Evolutionary conservation across 352 stramenopile genomes (phyloP), one percentile per base, ranked within the genome.

Genomic region (Phytopythium chamaehyphon): DNA sequence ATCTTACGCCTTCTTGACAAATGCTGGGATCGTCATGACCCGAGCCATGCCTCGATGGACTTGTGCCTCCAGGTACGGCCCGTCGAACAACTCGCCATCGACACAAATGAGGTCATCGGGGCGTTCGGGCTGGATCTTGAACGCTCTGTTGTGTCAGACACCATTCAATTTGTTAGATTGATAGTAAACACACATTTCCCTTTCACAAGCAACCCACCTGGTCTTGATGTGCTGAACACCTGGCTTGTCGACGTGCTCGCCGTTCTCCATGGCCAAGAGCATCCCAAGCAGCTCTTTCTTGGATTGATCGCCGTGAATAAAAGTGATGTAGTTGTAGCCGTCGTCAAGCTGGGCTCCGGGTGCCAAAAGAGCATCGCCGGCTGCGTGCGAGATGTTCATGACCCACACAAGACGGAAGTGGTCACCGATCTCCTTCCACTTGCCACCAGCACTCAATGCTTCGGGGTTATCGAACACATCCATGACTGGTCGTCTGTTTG

Each of bases 381-480:
- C 61, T 3, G 73, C 70, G 57, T 88, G 75, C 19, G 69, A 70
- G 15, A 83, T 71, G 51, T 84, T 88, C 60, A 84, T 85, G 26
- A 68, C 54, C 81, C 81, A 91, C 1, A 88, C 57, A 16, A 89
- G 58, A 15, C 59, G 63, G 51, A 90, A 91, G 23, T 64, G 53
- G 39, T 72, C 62, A 18, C 48, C 56, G 14, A 89, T 61, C 39
- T 84, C 65, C 60, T 70, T 78, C 73, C 63, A 85, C 19, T 61
- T 71, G 0, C 64, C 62, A 9, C 47, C 35, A 2, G 47, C 28
- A 6, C 31, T 44, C 33, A 53, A 16, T 9, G 22, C 31, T 3
- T 55, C 49, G 2, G 49, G 40, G 38, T 51, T 44, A 18, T 61
- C 61, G 18, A 87, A 74, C 15, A 85, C 44, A 42, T 83, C 71